Evolutionary conservation across 2,329 filamentous ascomycete species (phyloP).

Genomic region (Cercospora brassicicola): DNA sequence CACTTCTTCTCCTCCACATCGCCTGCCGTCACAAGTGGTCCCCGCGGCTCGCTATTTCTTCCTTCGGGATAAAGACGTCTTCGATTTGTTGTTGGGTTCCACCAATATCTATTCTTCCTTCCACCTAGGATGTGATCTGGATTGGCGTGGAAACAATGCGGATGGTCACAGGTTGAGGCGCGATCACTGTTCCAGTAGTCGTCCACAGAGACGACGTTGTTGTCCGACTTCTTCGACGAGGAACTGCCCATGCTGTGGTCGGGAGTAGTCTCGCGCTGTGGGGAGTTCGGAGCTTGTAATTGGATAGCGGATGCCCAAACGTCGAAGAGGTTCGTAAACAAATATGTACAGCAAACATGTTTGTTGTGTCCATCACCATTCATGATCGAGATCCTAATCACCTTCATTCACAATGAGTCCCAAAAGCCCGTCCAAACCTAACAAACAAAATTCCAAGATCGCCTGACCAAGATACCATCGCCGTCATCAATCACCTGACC

Average conservation of each 20-base stretch:
- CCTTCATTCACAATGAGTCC: neutral
- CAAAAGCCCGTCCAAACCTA: neutral
- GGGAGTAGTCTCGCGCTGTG: neutral
- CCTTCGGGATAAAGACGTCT: neutral
- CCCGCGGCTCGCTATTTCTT: neutral
- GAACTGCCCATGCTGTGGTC: neutral
- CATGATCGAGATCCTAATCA: neutral
- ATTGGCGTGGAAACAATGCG: neutral
- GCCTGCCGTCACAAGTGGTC: neutral
- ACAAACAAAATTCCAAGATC: neutral
- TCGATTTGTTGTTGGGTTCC: neutral
- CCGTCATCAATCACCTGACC: neutral
- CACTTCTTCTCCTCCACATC: neutral
- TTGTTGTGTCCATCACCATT: neutral
- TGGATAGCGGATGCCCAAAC: neutral
- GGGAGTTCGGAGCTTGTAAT: neutral
- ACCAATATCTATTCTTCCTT: conserved; percentile 2
- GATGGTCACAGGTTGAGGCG: neutral
- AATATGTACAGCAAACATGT: neutral
- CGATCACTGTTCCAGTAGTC: neutral
- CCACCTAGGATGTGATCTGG: neutral
- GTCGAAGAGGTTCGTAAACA: neutral
- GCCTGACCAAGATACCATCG: neutral
- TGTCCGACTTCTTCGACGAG: neutral
- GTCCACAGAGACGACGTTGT: neutral